These are phyloP conservation scores for Cladophialophora immunda DNA, from an alignment of 2,329 filamentous ascomycete species.

Conservation along the genomic window DNA sequence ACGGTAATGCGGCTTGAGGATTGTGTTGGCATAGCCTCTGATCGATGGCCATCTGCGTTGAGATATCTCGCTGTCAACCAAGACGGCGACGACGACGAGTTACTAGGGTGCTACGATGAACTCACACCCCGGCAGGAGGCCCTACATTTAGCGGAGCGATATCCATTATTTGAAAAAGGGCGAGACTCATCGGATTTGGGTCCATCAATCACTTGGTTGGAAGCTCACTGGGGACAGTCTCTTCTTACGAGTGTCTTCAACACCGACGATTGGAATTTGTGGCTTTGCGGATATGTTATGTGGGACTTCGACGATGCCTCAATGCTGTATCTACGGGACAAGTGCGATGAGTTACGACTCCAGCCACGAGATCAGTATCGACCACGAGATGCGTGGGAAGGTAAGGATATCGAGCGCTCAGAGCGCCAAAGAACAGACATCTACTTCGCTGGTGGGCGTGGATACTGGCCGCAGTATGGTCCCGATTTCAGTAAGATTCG, in stretches of 20 bases:
- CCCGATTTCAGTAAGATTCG: not conserved
- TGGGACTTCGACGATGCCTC: not conserved
- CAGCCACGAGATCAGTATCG: too few species aligned
- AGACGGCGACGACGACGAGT: not conserved
- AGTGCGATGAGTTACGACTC: too few species aligned
- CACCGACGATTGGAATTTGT: not conserved
- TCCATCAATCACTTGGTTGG: not conserved
- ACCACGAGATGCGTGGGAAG: too few species aligned
- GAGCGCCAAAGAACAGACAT: not conserved
- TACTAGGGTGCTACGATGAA: not conserved
- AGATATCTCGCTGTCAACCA: too few species aligned
- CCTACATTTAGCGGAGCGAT: too few species aligned
- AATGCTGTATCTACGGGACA: too few species aligned
- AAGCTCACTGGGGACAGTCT: not conserved
- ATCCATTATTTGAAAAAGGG: not conserved
- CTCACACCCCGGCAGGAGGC: not conserved
- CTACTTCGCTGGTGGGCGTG: not conserved
- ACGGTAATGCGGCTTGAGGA: not conserved
- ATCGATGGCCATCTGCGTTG: not conserved
- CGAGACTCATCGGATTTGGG: not conserved
- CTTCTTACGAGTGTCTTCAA: not conserved
- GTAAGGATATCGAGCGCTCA: not conserved
- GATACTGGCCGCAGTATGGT: not conserved
- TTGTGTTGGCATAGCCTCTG: not conserved
- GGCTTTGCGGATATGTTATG: not conserved